Evolutionary conservation across 1,284 basidiomycete species (phyloP), one percentile per base, ranked within the genome.

Genomic region (Coriolopsis trogii): DNA sequence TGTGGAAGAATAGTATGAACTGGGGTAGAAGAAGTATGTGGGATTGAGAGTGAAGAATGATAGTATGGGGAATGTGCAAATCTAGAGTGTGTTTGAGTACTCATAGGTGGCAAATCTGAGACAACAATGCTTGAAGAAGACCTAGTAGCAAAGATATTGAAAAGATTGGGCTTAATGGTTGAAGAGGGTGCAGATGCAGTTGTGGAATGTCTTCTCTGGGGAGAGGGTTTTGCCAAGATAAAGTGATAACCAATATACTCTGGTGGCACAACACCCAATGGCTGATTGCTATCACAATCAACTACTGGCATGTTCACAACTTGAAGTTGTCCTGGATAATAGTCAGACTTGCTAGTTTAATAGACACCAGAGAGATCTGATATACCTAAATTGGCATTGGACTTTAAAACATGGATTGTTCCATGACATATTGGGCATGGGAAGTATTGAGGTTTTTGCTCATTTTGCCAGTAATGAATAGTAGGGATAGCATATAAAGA

Each of bases 401-500:
- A 13, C 15, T 41, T 18, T 18, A 26, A 25, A 18, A 43, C 6
- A 23, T 49, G 47, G 10, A 49, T 24, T 7, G 34, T 25, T 2
- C 7, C 41, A 18, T 38, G 24, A 23, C 47, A 49, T 5, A 49
- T n/a, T 8, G 41, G 20, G 23, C 47, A 49, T 7, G 36, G 20
- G 12, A 37, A 16, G n/a, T 38, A 30, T 12, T 24, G 41, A 18
- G 18, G 41, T 12, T 13, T 3, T 10, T 33, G 26, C 4, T 41
- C 34, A 24, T 13, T 8, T 10, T 49, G 47, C 25, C 41, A 49
- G 26, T 49, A 49, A 15, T 30, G 25, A 6, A 34, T 20, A 43
- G 36, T 29, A 29, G 25, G 33, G 6, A 34, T 29, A 30, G 28
- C 9, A 9, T 30, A 29, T 12, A 18, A 29, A 10, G 6, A 7